These are phyloP conservation scores for Fusarium sp. DNA, from an alignment of 2,329 filamentous ascomycete genomes.

Conservation along the genomic window DNA sequence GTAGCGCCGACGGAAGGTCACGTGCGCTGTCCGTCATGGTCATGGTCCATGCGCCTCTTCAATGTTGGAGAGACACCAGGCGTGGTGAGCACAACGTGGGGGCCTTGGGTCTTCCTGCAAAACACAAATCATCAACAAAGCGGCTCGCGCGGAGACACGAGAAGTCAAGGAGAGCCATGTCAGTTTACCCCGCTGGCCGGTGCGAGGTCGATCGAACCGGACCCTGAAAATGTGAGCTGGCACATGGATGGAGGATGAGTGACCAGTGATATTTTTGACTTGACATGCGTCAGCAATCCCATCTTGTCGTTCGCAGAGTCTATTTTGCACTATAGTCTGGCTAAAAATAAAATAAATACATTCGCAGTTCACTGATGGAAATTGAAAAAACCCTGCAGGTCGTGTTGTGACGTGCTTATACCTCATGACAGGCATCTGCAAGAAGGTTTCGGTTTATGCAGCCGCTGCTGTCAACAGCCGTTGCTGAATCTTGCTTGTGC, in stretches of 20 bases:
- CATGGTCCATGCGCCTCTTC: not conserved
- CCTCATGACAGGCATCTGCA: not conserved
- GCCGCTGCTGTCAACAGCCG: not conserved
- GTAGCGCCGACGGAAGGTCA: constrained; percentile 26
- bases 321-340: constrained; percentile 11
- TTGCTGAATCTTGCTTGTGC: constrained; percentile 17
- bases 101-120: constrained; percentile 17
- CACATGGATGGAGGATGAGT: constrained; percentile 11
- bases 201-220: constrained; percentile 27
- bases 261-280: constrained; percentile 19
- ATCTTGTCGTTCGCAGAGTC: constrained; percentile 9
- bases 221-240: constrained; percentile 26
- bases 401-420: constrained; percentile 24
- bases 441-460: constrained; percentile 18
- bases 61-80: constrained; percentile 11
- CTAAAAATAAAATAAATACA: constrained; percentile 1
- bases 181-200: constrained; percentile 36
- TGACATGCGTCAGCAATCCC: not conserved
- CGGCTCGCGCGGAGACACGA: constrained; percentile 28
- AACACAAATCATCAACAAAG: constrained; percentile 32
- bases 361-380: not conserved
- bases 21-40: constrained; percentile 6
- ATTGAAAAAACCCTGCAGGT: not conserved
- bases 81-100: constrained; percentile 24
- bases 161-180: constrained; percentile 29